A percentile compares a stretch with the other conserved stretches of the same genome.
Conservation (phyloP, 2,329 filamentous ascomycete genomes). For the Penicillium aurantiogriseum region DNA sequence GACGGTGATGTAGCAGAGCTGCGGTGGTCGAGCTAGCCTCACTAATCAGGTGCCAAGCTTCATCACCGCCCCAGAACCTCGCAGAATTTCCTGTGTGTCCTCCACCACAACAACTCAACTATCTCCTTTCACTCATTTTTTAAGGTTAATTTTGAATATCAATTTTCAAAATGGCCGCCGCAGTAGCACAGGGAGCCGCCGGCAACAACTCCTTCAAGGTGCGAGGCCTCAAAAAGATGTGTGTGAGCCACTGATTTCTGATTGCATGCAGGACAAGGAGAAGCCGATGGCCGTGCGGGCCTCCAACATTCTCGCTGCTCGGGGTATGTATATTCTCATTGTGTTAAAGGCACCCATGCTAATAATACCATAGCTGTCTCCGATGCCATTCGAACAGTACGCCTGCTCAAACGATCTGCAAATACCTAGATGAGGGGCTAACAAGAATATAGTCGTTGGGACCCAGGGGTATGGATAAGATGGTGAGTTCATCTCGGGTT, state of each 20-base stretch:
- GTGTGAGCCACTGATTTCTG: slow-evolving; percentile 37
- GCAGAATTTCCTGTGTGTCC: slow-evolving; percentile 40
- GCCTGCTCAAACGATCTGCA: slow-evolving; percentile 21
- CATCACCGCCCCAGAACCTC: slow-evolving; percentile 41
- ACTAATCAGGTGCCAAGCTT: slow-evolving; percentile 43
- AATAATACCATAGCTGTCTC: slow-evolving; percentile 69
- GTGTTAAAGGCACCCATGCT: slow-evolving; percentile 21
- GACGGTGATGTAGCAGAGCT: slow-evolving; percentile 34
- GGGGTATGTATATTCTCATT: slow-evolving; percentile 60
- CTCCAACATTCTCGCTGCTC: slow-evolving; percentile 93
- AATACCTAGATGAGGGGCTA: slow-evolving; percentile 39
- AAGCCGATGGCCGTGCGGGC: slow-evolving; percentile 97
- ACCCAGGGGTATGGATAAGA: slow-evolving; percentile 98
- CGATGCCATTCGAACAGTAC: slow-evolving; percentile 88
- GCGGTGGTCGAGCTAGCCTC: slow-evolving; percentile 36
- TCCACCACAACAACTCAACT: slow-evolving; percentile 25
- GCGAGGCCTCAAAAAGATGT: slow-evolving; percentile 26
- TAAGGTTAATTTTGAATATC: slow-evolving; percentile 28
- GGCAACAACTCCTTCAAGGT: slow-evolving; percentile 69
- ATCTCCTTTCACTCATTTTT: slow-evolving; percentile 23
- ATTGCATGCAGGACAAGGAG: slow-evolving; percentile 71
- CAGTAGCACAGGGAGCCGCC: slow-evolving; percentile 49
- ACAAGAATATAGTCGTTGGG: slow-evolving; percentile 67
- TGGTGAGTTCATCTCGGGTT: slow-evolving; percentile 51
- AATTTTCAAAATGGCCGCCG: slow-evolving; percentile 50